A percentile compares a stretch with the other conserved stretches of the same genome.
phyloP scores from a whole-genome alignment of 2,329 filamentous ascomycete genomes.

The Xylaria sp. region DNA sequence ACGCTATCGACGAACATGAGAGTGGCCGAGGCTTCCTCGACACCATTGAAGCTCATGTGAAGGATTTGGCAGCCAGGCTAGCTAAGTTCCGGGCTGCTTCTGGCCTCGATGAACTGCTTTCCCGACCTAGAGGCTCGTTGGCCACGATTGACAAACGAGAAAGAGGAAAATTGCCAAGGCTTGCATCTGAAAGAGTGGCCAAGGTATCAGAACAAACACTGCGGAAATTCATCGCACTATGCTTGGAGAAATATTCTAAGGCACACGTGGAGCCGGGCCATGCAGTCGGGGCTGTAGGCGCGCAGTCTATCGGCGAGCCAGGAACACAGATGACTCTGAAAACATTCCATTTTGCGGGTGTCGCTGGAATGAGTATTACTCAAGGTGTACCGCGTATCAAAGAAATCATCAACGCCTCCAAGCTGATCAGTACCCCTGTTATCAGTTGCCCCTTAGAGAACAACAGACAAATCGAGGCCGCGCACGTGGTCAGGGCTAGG shows the following conservation, averaged over 20 bases:
- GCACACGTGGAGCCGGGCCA: conserved; percentile 93
- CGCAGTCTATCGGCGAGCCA: conserved; percentile 96
- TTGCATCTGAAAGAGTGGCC: conserved; percentile 67
- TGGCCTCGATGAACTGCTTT: conserved; percentile 49
- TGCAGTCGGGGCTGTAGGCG: conserved; percentile 92
- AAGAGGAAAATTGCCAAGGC: conserved; percentile 29
- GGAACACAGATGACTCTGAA: conserved; percentile 99
- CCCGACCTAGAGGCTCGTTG: conserved; percentile 24
- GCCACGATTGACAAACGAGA: conserved; percentile 36
- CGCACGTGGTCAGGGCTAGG: conserved; percentile 87
- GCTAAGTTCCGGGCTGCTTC: conserved; percentile 54
- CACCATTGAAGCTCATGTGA: conserved; percentile 74
- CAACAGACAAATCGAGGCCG: conserved; percentile 72
- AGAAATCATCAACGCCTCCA: conserved; percentile 99
- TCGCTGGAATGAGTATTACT: conserved; percentile 98
- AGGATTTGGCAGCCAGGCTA: conserved; percentile 63
- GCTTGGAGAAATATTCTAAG: conserved; percentile 86
- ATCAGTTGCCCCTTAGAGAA: conserved; percentile 86
- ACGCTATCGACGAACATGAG: conserved; percentile 76
- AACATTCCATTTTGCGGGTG: conserved; percentile 99
- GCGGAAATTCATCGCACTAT: conserved; percentile 75
- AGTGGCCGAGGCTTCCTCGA: conserved; percentile 81
- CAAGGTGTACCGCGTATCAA: conserved; percentile 99
- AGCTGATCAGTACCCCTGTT: conserved; percentile 89
- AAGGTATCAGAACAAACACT: conserved; percentile 81